phyloP scores from a whole-genome alignment of 2,329 filamentous ascomycete genomes.

The Sarocladium oryzae region DNA sequence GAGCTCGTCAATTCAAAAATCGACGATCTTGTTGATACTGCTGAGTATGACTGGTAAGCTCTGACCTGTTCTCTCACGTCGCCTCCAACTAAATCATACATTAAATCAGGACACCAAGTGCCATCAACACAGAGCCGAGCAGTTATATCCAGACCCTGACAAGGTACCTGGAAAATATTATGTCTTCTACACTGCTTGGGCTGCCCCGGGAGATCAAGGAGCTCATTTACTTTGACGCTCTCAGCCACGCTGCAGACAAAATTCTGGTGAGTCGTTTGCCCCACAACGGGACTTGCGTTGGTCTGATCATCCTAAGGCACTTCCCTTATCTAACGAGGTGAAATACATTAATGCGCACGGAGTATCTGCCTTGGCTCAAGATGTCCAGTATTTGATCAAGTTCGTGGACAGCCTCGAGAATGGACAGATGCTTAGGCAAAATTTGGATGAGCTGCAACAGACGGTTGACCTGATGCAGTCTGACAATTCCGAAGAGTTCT shows the following conservation, averaged over 20 bases:
- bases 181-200: conserved; percentile 88
- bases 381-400: conserved; percentile 74
- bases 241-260: conserved; percentile 82
- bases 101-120: conserved; percentile 40
- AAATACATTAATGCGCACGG: conserved; percentile 83
- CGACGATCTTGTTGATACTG: conserved; percentile 92
- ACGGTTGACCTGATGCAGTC: conserved; percentile 81
- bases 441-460: conserved; percentile 88
- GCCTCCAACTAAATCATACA: conserved; percentile 14
- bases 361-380: conserved; percentile 71
- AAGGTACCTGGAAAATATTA: conserved; percentile 88
- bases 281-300: neutral
- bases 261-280: conserved; percentile 53
- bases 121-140: conserved; percentile 65
- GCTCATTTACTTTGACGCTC: conserved; percentile 93
- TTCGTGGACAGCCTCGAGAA: conserved; percentile 87
- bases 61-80: neutral
- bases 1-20: conserved; percentile 99
- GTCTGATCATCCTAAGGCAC: conserved; percentile 39
- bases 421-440: conserved; percentile 75
- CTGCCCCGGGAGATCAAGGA: conserved; percentile 96
- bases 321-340: conserved; percentile 73
- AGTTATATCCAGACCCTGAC: conserved; percentile 96
- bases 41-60: conserved; percentile 85
- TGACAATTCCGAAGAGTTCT: conserved; percentile 95